These are phyloP conservation scores for Brassica juncea DNA, from an alignment of 345 rosid species.

Conservation along the genomic window DNA sequence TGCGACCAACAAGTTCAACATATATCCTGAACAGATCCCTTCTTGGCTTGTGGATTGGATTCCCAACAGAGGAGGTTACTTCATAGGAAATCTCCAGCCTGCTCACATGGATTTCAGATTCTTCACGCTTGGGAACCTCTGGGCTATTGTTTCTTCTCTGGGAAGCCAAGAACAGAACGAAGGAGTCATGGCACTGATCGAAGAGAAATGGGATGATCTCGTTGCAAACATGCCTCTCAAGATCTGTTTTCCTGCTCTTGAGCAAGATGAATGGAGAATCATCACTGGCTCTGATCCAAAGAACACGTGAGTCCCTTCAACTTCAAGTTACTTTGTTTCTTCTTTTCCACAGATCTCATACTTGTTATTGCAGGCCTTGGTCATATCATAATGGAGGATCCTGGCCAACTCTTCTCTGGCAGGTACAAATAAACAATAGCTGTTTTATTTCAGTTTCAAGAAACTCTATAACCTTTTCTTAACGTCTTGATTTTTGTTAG, in stretches of 20 bases:
- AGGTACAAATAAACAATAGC: slow-evolving; percentile 47
- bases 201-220: slow-evolving; percentile 90
- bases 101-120: slow-evolving; percentile 99
- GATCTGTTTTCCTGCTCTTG: slow-evolving; percentile 89
- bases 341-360: background rate
- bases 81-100: slow-evolving; percentile 89
- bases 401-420: slow-evolving; percentile 98
- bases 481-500: slow-evolving; percentile 40
- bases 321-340: background rate
- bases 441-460: background rate
- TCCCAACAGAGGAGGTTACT: slow-evolving; percentile 85
- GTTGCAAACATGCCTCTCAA: slow-evolving; percentile 94
- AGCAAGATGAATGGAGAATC: slow-evolving; percentile 89
- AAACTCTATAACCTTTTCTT: background rate
- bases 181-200: slow-evolving; percentile 73
- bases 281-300: slow-evolving; percentile 97
- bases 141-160: slow-evolving; percentile 76
- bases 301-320: slow-evolving; percentile 89
- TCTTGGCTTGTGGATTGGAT: slow-evolving; percentile 95
- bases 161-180: slow-evolving; percentile 72
- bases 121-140: slow-evolving; percentile 92
- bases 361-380: slow-evolving; percentile 69
- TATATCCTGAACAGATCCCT: slow-evolving; percentile 96
- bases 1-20: slow-evolving; percentile 91
- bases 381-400: slow-evolving; percentile 98